These are phyloP conservation scores for Scheffersomyces cryptocercus DNA, from an alignment of 1,139 yeast species.

Conservation along the genomic window DNA sequence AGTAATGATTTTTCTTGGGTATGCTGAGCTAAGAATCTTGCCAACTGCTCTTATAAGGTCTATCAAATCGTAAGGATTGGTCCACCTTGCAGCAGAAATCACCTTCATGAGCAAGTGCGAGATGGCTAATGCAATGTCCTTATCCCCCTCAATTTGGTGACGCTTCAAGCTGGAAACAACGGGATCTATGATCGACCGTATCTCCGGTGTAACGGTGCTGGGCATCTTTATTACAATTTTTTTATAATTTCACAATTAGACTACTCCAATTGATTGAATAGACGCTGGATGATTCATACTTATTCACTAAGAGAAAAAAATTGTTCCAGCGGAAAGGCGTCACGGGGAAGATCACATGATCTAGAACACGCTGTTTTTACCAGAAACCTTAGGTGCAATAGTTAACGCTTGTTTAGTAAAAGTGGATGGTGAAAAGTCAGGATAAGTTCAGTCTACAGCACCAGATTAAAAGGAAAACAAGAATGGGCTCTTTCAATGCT, in stretches of 20 bases:
- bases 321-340: not conserved
- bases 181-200: constrained; percentile 40
- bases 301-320: not conserved
- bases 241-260: constrained; percentile 1
- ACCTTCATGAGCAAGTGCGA: constrained; percentile 86
- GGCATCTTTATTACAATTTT: constrained; percentile 2
- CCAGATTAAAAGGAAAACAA: not conserved
- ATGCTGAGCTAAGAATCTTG: constrained; percentile 56
- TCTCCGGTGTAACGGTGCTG: constrained; percentile 30
- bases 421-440: constrained; percentile 9
- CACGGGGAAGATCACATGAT: not conserved
- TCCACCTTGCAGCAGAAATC: constrained; percentile 89
- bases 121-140: constrained; percentile 80
- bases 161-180: constrained; percentile 55
- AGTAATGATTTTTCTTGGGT: constrained; percentile 78
- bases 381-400: not conserved
- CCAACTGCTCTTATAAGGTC: constrained; percentile 69
- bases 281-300: not conserved
- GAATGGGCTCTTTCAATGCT: constrained; percentile 16
- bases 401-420: not conserved
- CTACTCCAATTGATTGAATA: not conserved
- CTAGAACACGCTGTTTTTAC: not conserved
- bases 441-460: constrained; percentile 6
- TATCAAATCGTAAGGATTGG: constrained; percentile 70
- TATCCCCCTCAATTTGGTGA: constrained; percentile 72